Conservation (phyloP, 2,329 filamentous ascomycete species). For the Hymenoscyphus occultus region DNA sequence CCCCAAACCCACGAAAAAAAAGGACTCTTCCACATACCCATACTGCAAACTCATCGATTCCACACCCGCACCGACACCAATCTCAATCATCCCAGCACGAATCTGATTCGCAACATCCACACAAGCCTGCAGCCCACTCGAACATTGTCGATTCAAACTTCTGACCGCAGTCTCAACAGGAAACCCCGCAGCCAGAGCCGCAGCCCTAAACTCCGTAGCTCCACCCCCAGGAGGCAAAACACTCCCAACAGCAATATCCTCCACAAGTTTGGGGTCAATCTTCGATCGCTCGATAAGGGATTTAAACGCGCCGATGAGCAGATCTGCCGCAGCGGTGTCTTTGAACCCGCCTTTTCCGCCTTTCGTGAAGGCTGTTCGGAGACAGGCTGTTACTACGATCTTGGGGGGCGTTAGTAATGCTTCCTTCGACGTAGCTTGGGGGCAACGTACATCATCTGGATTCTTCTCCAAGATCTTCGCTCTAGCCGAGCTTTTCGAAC, state of each 20-base stretch:
- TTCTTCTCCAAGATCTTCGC: slow-evolving; percentile 57
- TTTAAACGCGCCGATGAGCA: slow-evolving; percentile 80
- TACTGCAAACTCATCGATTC: slow-evolving; percentile 96
- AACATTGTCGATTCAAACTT: slow-evolving; percentile 91
- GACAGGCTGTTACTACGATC: slow-evolving; percentile 88
- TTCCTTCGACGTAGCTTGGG: not conserved
- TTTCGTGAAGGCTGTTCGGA: slow-evolving; percentile 89
- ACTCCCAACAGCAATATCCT: slow-evolving; percentile 88
- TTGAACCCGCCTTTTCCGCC: slow-evolving; percentile 94
- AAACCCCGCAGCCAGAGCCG: slow-evolving; percentile 86
- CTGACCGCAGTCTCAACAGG: slow-evolving; percentile 81
- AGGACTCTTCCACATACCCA: slow-evolving; percentile 55
- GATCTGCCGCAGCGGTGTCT: slow-evolving; percentile 83
- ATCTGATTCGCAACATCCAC: slow-evolving; percentile 95
- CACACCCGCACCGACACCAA: slow-evolving; percentile 90
- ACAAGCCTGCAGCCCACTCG: slow-evolving; percentile 85
- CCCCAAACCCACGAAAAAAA: not conserved
- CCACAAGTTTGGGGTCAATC: slow-evolving; percentile 83
- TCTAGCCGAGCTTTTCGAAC: slow-evolving; percentile 25
- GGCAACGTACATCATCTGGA: slow-evolving; percentile 58
- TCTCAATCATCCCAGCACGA: slow-evolving; percentile 85
- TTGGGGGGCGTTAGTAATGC: slow-evolving; percentile 38
- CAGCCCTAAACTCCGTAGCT: slow-evolving; percentile 94
- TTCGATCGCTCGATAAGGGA: slow-evolving; percentile 78
- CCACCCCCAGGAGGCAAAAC: slow-evolving; percentile 91